phyloP scores from a whole-genome alignment of 2,329 filamentous ascomycete species.

The Colletotrichum costaricense region DNA sequence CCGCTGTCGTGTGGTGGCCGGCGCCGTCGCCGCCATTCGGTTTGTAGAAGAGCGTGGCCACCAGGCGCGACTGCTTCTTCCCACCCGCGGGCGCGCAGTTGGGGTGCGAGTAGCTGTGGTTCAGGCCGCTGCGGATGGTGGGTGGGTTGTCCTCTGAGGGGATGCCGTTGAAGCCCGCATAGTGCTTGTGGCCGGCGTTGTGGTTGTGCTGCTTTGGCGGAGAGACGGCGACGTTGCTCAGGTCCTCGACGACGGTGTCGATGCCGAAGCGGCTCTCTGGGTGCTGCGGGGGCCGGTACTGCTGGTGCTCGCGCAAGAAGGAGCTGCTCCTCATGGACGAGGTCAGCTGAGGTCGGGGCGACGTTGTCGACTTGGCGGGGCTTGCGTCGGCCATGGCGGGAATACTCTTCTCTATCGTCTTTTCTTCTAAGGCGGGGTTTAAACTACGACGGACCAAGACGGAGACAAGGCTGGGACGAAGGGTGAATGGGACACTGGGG shows the following conservation, averaged over 20 bases:
- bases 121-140: conserved; percentile 71
- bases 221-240: conserved; percentile 51
- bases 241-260: conserved; percentile 72
- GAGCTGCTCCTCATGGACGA: conserved; percentile 69
- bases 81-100: conserved; percentile 69
- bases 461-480: background rate
- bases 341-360: conserved; percentile 59
- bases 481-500: background rate
- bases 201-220: conserved; percentile 40
- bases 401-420: background rate
- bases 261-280: conserved; percentile 70
- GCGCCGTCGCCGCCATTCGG: conserved; percentile 44
- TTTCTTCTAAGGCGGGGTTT: conserved; percentile 6
- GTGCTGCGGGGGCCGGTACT: conserved; percentile 67
- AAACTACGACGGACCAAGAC: background rate
- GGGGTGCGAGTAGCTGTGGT: conserved; percentile 71
- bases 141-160: conserved; percentile 69
- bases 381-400: conserved; percentile 46
- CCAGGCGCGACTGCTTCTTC: conserved; percentile 59
- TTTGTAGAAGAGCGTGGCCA: conserved; percentile 75
- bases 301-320: conserved; percentile 72
- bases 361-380: conserved; percentile 43
- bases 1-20: background rate
- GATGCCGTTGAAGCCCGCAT: conserved; percentile 68
- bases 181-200: conserved; percentile 44